Conservation (phyloP, 2,329 filamentous ascomycete species). For the Byssothecium circinans region DNA sequence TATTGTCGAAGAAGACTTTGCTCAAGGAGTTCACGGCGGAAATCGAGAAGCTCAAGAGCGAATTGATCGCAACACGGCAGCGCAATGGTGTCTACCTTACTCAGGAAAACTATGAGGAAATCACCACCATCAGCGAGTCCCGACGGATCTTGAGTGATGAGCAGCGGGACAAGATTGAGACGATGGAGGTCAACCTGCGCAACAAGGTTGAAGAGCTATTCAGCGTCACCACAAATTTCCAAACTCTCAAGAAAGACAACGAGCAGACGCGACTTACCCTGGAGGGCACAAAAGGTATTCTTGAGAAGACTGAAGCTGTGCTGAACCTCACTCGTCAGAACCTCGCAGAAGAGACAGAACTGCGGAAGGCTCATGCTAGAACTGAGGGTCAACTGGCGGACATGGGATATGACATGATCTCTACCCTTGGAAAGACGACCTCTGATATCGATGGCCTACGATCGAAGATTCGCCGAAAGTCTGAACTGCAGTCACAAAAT, state of each 20-base stretch:
- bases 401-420: slow-evolving; percentile 75
- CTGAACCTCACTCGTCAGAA: slow-evolving; percentile 74
- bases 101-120: slow-evolving; percentile 84
- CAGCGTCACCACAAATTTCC: slow-evolving; percentile 81
- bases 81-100: slow-evolving; percentile 94
- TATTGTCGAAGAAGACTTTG: slow-evolving; percentile 89
- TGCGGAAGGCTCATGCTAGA: slow-evolving; percentile 81
- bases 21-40: slow-evolving; percentile 87
- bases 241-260: slow-evolving; percentile 85
- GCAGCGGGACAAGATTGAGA: slow-evolving; percentile 87
- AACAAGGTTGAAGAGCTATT: slow-evolving; percentile 95
- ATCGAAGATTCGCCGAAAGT: slow-evolving; percentile 83
- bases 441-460: slow-evolving; percentile 79
- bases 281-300: slow-evolving; percentile 75
- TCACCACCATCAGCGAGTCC: slow-evolving; percentile 90
- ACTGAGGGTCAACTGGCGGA: slow-evolving; percentile 77
- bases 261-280: slow-evolving; percentile 73
- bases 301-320: slow-evolving; percentile 86
- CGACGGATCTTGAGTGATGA: slow-evolving; percentile 89
- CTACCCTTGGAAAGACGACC: slow-evolving; percentile 76
- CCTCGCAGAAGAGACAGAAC: slow-evolving; percentile 74
- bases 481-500: slow-evolving; percentile 80
- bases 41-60: slow-evolving; percentile 92
- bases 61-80: slow-evolving; percentile 88
- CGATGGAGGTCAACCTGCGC: slow-evolving; percentile 83